phyloP scores from a whole-genome alignment of 352 stramenopile genomes.

The Elongisporangium undulatum region DNA sequence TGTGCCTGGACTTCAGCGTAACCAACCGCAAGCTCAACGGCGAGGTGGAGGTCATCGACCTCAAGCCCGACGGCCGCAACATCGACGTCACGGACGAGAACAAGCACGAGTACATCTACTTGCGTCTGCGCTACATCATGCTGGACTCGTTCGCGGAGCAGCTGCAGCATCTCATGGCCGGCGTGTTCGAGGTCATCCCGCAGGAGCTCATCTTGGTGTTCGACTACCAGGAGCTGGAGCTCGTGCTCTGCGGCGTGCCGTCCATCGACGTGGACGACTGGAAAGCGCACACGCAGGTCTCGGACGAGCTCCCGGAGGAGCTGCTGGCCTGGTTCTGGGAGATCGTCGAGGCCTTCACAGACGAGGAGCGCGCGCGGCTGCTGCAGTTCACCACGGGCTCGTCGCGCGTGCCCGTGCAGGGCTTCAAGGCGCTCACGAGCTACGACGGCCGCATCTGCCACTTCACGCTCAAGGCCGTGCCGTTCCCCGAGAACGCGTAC shows the following conservation, averaged over 20 bases:
- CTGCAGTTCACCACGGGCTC: constrained; percentile 56
- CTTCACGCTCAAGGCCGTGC: constrained; percentile 59
- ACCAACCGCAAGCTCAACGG: constrained; percentile 74
- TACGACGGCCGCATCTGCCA: constrained; percentile 57
- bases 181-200: constrained; percentile 98
- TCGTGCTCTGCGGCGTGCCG: constrained; percentile 75
- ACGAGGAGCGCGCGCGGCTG: constrained; percentile 46
- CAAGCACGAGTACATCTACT: constrained; percentile 96
- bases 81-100: constrained; percentile 95
- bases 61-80: constrained; percentile 80
- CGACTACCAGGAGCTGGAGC: constrained; percentile 79
- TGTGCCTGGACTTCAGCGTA: constrained; percentile 80
- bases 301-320: constrained; percentile 68
- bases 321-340: constrained; percentile 75
- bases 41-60: constrained; percentile 74
- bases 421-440: constrained; percentile 58
- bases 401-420: constrained; percentile 55
- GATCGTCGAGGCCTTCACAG: constrained; percentile 45
- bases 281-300: constrained; percentile 87
- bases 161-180: constrained; percentile 87
- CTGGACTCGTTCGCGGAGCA: constrained; percentile 93
- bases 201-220: constrained; percentile 83
- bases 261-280: constrained; percentile 84
- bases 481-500: constrained; percentile 50
- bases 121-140: constrained; percentile 95